These are phyloP conservation scores for Posidonia oceanica DNA, from an alignment of 116 monocot genomes.

Conservation along the genomic window DNA sequence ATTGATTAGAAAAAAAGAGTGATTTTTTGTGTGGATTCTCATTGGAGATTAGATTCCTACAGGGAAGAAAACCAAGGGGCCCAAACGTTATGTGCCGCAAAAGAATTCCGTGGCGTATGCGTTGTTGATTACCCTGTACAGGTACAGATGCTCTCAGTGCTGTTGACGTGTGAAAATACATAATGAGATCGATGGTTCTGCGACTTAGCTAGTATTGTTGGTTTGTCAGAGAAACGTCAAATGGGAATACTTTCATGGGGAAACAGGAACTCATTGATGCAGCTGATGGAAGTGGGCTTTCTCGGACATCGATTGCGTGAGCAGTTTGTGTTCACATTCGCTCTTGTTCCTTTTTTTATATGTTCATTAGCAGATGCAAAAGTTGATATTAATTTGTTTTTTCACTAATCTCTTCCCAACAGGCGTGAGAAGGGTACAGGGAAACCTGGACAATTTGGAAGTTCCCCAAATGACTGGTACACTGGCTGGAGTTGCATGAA, in stretches of 20 bases:
- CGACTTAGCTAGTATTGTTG: background rate
- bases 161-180: background rate
- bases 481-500: conserved; percentile 97
- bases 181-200: background rate
- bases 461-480: conserved; percentile 76
- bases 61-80: conserved; percentile 64
- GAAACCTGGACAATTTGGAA: conserved; percentile 55
- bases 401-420: conserved; percentile 3
- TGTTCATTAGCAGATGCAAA: background rate
- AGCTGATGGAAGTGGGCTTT: conserved; percentile 90
- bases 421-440: conserved; percentile 66
- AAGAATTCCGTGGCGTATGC: conserved; percentile 98
- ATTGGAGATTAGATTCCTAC: background rate
- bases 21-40: background rate
- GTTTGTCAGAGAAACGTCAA: conserved; percentile 29
- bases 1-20: background rate
- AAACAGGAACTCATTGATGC: conserved; percentile 92
- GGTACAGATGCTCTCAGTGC: conserved; percentile 19
- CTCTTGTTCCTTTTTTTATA: background rate
- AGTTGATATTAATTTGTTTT: background rate
- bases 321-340: background rate
- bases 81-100: conserved; percentile 72
- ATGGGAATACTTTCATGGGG: conserved; percentile 56
- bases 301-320: conserved; percentile 60
- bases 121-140: conserved; percentile 79